Conservation (phyloP, 352 stramenopile species). For the Pythium dissimile region DNA sequence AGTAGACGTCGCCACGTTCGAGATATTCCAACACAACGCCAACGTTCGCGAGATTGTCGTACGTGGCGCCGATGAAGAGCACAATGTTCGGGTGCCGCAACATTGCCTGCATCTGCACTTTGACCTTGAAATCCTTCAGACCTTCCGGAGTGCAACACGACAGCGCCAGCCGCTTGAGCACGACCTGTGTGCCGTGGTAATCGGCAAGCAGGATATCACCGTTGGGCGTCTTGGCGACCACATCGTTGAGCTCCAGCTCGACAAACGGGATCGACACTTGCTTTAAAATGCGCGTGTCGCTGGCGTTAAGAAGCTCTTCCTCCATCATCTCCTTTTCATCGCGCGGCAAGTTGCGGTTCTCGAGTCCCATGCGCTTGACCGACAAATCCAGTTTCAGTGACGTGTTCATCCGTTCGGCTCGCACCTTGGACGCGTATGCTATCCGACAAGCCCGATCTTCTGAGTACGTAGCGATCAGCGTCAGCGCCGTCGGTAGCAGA, state of each 20-base stretch:
- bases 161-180: constrained; percentile 72
- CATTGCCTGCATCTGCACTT: constrained; percentile 75
- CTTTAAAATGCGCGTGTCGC: constrained; percentile 55
- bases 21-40: constrained; percentile 79
- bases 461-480: constrained; percentile 70
- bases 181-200: constrained; percentile 71
- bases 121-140: constrained; percentile 68
- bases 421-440: constrained; percentile 70
- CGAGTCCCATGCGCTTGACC: constrained; percentile 62
- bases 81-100: constrained; percentile 86
- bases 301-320: constrained; percentile 34
- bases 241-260: constrained; percentile 70
- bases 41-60: constrained; percentile 76
- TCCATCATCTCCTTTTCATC: constrained; percentile 62
- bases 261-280: constrained; percentile 75
- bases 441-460: constrained; percentile 66
- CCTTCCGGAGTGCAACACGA: constrained; percentile 55
- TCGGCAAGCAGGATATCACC: constrained; percentile 68
- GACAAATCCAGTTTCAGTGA: constrained; percentile 76
- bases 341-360: constrained; percentile 56
- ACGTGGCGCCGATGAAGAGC: constrained; percentile 82
- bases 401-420: constrained; percentile 78
- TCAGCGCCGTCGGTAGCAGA: constrained; percentile 58
- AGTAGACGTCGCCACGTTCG: constrained; percentile 63
- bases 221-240: constrained; percentile 59